Base-by-base conservation (phyloP, 164 flowering plant species). In the Saururus chinensis region DNA sequence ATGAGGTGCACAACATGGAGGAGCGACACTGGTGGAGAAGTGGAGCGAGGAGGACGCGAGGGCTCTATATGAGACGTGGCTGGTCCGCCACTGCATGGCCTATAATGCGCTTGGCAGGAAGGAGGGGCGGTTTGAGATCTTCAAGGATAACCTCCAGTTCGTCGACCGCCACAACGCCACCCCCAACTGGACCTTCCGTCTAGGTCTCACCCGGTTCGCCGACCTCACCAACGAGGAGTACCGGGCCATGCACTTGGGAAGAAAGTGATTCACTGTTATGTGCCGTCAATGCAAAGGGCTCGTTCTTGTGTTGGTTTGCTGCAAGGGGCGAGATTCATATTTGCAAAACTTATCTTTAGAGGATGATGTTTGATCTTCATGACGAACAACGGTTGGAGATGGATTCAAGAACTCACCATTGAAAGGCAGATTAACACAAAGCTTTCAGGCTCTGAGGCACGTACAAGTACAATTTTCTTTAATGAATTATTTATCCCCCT, bases 201-300 rank as follows among this genome's bases (percentile, higher is more conserved):
- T 89, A 8, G 96, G 96, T 0, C 59, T 91, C 68, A 91, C 73
- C 69, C 70, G 66, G 64, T 91, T 88, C 60, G 98, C 95, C n/a
- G 98, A 92, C 74, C 68, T 89, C 54, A 89, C 80, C 19, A 85
- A 85, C 63, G 90, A 85, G 25, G 95, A 92, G 80, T 92, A 78
- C 71, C 68, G 88, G 30, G 40, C 76, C 23, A 64, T 51, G 70
- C 85, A 66, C 59, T 66, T 92, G 72, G 95, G 96, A n/a, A n/a
- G n/a, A n/a, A n/a, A n/a, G n/a, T n/a, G n/a, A n/a, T n/a, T n/a
- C n/a, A n/a, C n/a, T n/a, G n/a, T n/a, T n/a, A n/a, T n/a, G n/a
- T n/a, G n/a, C 62, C 59, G 71, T 75, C 45, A 85, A 85, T 69
- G 51, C 84, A 0, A 64, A 71, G 24, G 90, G 90, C 0, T 64